Base-by-base conservation (phyloP, 1,284 basidiomycete genomes). In the Apiotrichum veenhuisii region DNA sequence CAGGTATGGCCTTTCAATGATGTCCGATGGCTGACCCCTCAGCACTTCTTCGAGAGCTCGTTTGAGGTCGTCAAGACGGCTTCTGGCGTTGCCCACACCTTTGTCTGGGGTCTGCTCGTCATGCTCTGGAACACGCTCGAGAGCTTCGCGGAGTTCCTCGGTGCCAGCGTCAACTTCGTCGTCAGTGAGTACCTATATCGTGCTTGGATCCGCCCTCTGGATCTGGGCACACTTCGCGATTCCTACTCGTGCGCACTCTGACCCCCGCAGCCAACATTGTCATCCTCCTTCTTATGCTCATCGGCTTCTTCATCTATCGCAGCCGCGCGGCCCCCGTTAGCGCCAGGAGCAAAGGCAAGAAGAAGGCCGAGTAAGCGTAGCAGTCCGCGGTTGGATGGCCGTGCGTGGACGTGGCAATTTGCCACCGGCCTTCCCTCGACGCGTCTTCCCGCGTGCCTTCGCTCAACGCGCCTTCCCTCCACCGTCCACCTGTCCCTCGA, bases 111-210 rank as follows among this genome's bases (percentile, higher is more conserved):
- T 26, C 57, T 67, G 18, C 48, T 69, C 50, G 49, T 61, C 26
- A 37, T 68, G 18, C 58, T 66, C 18, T 71, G 60, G 61, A 54
- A 60, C 46, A 30, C 68, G 12, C 45, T 73, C 14, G 68, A 72
- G 60, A 60, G 54, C 37, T 45, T 72, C 12, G 72, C 70, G 1
- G 48, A 51, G 20, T 66, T 73, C 51, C 57, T 73, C 11, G 70
- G 72, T 14, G 62, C 69, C 38, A 66, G 64, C 3, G 68, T 64
- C 15, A 57, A 70, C 42, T 72, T 71, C 58, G 66, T 73, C 26
- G 44, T 65, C 54, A 69, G 70, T 73, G 43, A 65, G 70, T 65
- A 18, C 3, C n/a, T n/a, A n/a, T n/a, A n/a, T n/a, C n/a, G n/a
- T n/a, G n/a, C n/a, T n/a, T n/a, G n/a, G n/a, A n/a, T n/a, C n/a